phyloP scores from a whole-genome alignment of 257 asterid species.

The Hygrophila difformis region DNA sequence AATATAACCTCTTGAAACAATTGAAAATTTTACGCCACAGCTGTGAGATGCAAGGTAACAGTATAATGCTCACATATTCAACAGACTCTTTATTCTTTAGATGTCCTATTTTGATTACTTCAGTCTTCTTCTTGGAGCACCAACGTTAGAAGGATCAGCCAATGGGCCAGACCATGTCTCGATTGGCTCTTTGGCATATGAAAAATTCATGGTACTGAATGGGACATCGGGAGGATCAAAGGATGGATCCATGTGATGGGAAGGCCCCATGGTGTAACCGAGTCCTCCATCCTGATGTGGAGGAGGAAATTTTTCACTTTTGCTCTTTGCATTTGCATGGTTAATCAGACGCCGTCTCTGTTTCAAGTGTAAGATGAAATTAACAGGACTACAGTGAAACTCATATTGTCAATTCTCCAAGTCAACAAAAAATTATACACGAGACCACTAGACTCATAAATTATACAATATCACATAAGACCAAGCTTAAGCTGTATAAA shows the following conservation, averaged over 20 bases:
- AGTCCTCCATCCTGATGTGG: slow-evolving; percentile 71
- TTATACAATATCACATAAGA: too few relatives aligned
- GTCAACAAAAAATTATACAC: too few relatives aligned
- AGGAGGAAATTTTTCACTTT: slow-evolving; percentile 58
- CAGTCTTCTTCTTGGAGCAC: slow-evolving; percentile 18
- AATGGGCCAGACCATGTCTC: slow-evolving; percentile 33
- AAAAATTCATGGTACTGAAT: slow-evolving; percentile 54
- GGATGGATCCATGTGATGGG: slow-evolving; percentile 36
- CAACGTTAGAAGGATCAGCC: slow-evolving; percentile 34
- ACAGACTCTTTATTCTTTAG: slow-evolving; percentile 18
- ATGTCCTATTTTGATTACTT: slow-evolving; percentile 21
- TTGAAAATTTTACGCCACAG: neutral
- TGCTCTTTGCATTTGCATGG: slow-evolving; percentile 37
- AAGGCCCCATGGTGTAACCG: slow-evolving; percentile 45
- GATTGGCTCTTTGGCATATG: slow-evolving; percentile 51
- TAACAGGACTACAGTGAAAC: neutral
- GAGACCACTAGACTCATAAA: too few relatives aligned
- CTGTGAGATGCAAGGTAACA: slow-evolving; percentile 3
- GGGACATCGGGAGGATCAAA: slow-evolving; percentile 53
- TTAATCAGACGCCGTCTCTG: slow-evolving; percentile 62
- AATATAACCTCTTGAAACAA: slow-evolving; percentile 15
- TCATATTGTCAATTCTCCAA: neutral
- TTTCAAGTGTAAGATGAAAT: slow-evolving; percentile 4
- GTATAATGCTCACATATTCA: neutral
- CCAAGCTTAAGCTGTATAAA: too few relatives aligned